Conservation (phyloP, 108 stramenopile genomes). For the Nitzschia sp. region DNA sequence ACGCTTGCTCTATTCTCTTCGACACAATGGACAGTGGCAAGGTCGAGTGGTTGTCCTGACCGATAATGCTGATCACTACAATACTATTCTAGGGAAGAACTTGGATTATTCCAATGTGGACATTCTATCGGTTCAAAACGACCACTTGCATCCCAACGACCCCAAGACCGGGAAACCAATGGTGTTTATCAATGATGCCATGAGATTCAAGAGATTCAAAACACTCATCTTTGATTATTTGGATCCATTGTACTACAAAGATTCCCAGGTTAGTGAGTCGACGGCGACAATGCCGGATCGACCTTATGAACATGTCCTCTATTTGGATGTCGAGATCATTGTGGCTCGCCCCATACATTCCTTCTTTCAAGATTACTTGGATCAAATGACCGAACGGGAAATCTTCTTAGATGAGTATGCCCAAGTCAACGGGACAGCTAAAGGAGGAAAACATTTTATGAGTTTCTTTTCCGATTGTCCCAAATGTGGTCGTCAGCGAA, state of each 20-base stretch:
- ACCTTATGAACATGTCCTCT: conserved; percentile 11
- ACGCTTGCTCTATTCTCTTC: conserved; percentile 6
- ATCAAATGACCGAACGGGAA: conserved; percentile 8
- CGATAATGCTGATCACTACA: conserved; percentile 7
- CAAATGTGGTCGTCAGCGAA: conserved; percentile 12
- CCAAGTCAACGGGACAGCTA: not conserved
- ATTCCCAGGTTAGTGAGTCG: no score
- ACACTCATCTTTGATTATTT: conserved; percentile 20
- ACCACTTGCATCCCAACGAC: conserved; percentile 15
- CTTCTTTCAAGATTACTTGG: conserved; percentile 15
- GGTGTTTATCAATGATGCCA: conserved; percentile 12
- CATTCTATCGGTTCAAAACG: conserved; percentile 7
- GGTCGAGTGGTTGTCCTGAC: conserved; percentile 4
- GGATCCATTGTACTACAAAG: conserved; percentile 1
- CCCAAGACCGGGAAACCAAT: conserved; percentile 4
- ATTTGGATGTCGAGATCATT: conserved; percentile 25
- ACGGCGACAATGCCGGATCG: not conserved
- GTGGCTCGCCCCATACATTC: conserved; percentile 4
- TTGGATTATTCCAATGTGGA: not conserved
- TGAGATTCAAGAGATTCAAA: conserved; percentile 20
- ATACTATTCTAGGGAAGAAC: not conserved
- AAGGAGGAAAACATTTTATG: not conserved
- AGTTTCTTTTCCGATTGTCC: conserved; percentile 24
- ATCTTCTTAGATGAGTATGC: not conserved
- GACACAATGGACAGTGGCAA: conserved; percentile 11